Conservation (phyloP, 441 rosid species). For the Biscutella laevigata region DNA sequence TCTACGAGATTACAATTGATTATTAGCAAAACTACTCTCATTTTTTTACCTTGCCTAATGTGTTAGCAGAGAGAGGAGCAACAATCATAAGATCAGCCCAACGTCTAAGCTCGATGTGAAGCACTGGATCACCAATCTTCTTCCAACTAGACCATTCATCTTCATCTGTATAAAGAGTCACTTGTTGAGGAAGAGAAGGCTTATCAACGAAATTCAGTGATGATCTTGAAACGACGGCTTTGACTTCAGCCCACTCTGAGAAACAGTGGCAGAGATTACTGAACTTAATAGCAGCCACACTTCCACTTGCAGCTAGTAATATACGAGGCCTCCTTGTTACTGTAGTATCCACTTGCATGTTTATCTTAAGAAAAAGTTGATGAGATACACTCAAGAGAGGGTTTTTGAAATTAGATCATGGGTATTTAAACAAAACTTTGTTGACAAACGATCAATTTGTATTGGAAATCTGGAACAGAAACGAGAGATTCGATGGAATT, state of each 20-base stretch:
- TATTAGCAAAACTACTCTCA: too few relatives aligned
- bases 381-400: not conserved
- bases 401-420: not conserved
- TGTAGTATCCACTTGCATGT: conserved; percentile 16
- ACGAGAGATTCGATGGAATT: not conserved
- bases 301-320: conserved; percentile 76
- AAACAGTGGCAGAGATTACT: conserved; percentile 65
- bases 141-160: conserved; percentile 72
- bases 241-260: conserved; percentile 73
- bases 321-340: conserved; percentile 45
- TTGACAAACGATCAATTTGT: not conserved
- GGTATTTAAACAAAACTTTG: not conserved
- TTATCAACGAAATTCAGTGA: conserved; percentile 58
- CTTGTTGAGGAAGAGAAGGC: conserved; percentile 51
- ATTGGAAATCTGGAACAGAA: not conserved
- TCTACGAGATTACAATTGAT: not conserved
- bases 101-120: conserved; percentile 64
- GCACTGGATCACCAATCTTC: conserved; percentile 60
- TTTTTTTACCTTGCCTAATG: conserved; percentile 81
- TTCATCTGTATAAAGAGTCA: conserved; percentile 53
- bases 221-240: conserved; percentile 58
- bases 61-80: conserved; percentile 73
- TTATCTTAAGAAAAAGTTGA: not conserved
- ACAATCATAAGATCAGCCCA: conserved; percentile 87
- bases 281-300: conserved; percentile 78